phyloP scores from a whole-genome alignment of 371 early-diverging fungal species.

The Massospora cicadina region DNA sequence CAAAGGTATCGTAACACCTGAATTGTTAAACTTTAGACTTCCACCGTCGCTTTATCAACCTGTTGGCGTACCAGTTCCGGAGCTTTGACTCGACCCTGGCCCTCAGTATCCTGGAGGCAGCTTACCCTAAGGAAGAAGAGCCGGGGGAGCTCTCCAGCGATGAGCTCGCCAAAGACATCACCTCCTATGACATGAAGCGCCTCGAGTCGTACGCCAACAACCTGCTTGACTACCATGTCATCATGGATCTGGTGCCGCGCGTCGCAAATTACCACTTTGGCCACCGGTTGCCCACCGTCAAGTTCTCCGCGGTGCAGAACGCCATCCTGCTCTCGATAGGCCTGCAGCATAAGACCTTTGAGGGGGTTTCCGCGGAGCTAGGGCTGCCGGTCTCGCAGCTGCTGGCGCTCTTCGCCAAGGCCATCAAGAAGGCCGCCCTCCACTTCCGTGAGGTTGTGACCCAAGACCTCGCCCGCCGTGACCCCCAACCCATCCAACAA shows the following conservation, averaged over 20 bases:
- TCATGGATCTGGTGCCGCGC: constrained; percentile 76
- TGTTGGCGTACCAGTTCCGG: constrained; percentile 75
- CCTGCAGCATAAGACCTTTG: constrained; percentile 75
- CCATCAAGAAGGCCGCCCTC: constrained; percentile 55
- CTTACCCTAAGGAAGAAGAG: constrained; percentile 17
- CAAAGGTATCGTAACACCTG: neutral
- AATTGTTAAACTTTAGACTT: constrained; percentile 37
- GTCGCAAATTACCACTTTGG: constrained; percentile 64
- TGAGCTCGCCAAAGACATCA: constrained; percentile 25
- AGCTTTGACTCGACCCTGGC: constrained; percentile 68
- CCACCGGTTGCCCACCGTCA: constrained; percentile 33
- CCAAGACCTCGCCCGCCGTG: constrained; percentile 13
- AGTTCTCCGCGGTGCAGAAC: constrained; percentile 72
- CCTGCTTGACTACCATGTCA: constrained; percentile 90
- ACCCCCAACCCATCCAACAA: constrained; percentile 12
- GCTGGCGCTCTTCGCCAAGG: constrained; percentile 84
- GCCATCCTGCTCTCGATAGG: constrained; percentile 76
- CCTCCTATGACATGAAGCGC: constrained; percentile 84
- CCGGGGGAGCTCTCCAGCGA: neutral
- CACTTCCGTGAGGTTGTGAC: constrained; percentile 39
- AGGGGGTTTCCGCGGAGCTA: constrained; percentile 72
- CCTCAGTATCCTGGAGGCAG: constrained; percentile 62
- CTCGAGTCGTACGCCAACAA: constrained; percentile 86
- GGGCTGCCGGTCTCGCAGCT: constrained; percentile 64
- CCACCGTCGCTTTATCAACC: constrained; percentile 62